These are phyloP conservation scores for Apiospora hydei DNA, from an alignment of 2,329 filamentous ascomycete genomes.

Conservation along the genomic window DNA sequence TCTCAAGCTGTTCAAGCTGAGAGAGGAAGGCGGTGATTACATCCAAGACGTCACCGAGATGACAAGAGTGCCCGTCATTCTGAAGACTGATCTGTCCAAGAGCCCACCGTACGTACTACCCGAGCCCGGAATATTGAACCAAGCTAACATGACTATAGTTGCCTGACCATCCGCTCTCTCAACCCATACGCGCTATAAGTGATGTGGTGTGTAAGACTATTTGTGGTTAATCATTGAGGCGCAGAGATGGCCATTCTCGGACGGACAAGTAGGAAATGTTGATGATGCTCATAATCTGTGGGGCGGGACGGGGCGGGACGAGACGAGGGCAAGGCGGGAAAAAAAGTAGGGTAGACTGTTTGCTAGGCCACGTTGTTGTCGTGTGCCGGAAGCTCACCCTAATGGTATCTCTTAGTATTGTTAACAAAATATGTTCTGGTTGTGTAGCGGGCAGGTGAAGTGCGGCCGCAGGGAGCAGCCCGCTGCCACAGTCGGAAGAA, in stretches of 20 bases:
- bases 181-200: slow-evolving; percentile 65
- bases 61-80: slow-evolving; percentile 94
- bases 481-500: slow-evolving; percentile 33
- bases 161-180: slow-evolving; percentile 71
- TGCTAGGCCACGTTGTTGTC: neutral
- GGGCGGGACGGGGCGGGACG: neutral
- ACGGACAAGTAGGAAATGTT: slow-evolving; percentile 1
- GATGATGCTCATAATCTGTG: slow-evolving; percentile 17
- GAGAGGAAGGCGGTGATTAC: slow-evolving; percentile 93
- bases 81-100: slow-evolving; percentile 98
- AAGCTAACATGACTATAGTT: slow-evolving; percentile 57
- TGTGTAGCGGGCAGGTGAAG: slow-evolving; percentile 28
- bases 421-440: slow-evolving; percentile 36
- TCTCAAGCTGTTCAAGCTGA: slow-evolving; percentile 83
- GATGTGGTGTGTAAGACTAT: neutral
- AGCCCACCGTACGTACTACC: slow-evolving; percentile 91
- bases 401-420: slow-evolving; percentile 37
- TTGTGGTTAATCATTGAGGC: neutral
- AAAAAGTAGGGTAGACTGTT: slow-evolving; percentile 25
- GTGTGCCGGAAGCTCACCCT: slow-evolving; percentile 23
- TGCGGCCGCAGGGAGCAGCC: slow-evolving; percentile 29
- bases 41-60: slow-evolving; percentile 99
- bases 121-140: neutral
- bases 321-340: neutral
- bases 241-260: neutral